Percentiles rank a stretch among this genome's conserved stretches.
Evolutionary conservation across 176 grass and related monocot genomes (phyloP).

Genomic region (Musa beccarii): DNA sequence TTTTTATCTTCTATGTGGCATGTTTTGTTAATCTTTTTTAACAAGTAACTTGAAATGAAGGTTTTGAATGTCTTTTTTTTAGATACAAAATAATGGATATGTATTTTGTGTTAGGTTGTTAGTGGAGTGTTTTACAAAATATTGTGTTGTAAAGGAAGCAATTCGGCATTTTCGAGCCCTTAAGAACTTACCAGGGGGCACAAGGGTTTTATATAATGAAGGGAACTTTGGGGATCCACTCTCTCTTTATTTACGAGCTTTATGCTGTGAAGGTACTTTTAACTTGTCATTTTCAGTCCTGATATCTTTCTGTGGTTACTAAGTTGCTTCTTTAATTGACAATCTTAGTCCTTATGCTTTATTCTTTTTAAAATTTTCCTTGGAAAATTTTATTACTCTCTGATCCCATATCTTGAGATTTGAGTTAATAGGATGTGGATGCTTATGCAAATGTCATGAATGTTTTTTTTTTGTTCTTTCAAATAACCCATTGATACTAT

Average conservation of each 20-base stretch:
- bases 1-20: background rate
- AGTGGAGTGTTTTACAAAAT: conserved; percentile 96
- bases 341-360: background rate
- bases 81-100: background rate
- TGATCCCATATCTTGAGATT: no score
- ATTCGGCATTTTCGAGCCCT: conserved; percentile 92
- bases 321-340: background rate
- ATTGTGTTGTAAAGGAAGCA: conserved; percentile 90
- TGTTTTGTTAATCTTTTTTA: background rate
- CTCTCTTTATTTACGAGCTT: conserved; percentile 85
- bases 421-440: no score
- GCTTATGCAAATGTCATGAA: no score
- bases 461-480: no score
- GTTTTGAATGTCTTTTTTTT: no score
- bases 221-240: conserved; percentile 86
- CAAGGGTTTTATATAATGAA: conserved; percentile 70
- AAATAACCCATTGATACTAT: no score
- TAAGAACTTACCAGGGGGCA: conserved; percentile 71
- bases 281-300: conserved; percentile 14
- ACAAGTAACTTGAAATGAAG: background rate
- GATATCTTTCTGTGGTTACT: background rate
- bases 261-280: conserved; percentile 72
- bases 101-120: conserved; percentile 45
- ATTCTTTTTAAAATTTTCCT: no score
- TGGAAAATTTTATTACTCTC: no score